phyloP scores from a whole-genome alignment of 805 yeast genomes.

The Hagleromyces aurorensis region DNA sequence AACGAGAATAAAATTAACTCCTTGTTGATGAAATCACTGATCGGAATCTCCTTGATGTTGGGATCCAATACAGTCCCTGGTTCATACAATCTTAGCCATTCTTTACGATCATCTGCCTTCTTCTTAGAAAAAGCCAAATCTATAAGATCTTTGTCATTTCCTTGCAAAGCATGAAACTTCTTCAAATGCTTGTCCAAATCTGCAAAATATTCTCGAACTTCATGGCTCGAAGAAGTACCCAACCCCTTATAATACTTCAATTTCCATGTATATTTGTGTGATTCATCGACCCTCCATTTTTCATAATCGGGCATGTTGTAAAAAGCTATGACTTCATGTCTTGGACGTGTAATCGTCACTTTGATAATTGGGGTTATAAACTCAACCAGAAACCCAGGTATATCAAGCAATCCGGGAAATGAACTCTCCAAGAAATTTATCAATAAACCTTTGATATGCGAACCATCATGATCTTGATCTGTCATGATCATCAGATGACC shows the following conservation, averaged over 20 bases:
- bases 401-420: slow-evolving; percentile 84
- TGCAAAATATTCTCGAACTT: slow-evolving; percentile 82
- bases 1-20: slow-evolving; percentile 90
- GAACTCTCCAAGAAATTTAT: slow-evolving; percentile 89
- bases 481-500: slow-evolving; percentile 99
- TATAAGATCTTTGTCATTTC: slow-evolving; percentile 65
- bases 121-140: slow-evolving; percentile 92
- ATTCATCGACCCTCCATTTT: slow-evolving; percentile 82
- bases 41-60: slow-evolving; percentile 65
- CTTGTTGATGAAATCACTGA: slow-evolving; percentile 88
- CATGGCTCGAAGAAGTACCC: slow-evolving; percentile 85
- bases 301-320: slow-evolving; percentile 96
- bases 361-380: slow-evolving; percentile 96
- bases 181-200: slow-evolving; percentile 82
- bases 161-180: slow-evolving; percentile 72
- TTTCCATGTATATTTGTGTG: slow-evolving; percentile 67
- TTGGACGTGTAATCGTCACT: slow-evolving; percentile 65
- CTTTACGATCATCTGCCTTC: slow-evolving; percentile 94
- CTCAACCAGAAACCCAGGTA: slow-evolving; percentile 88
- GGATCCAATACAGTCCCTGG: slow-evolving; percentile 94
- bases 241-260: slow-evolving; percentile 97
- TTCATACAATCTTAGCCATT: slow-evolving; percentile 84
- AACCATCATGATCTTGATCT: slow-evolving; percentile 99
- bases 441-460: slow-evolving; percentile 92
- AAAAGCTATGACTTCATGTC: slow-evolving; percentile 57